These are phyloP conservation scores for Epichloe hybrida DNA, from an alignment of 2,329 filamentous ascomycete species.

Conservation along the genomic window DNA sequence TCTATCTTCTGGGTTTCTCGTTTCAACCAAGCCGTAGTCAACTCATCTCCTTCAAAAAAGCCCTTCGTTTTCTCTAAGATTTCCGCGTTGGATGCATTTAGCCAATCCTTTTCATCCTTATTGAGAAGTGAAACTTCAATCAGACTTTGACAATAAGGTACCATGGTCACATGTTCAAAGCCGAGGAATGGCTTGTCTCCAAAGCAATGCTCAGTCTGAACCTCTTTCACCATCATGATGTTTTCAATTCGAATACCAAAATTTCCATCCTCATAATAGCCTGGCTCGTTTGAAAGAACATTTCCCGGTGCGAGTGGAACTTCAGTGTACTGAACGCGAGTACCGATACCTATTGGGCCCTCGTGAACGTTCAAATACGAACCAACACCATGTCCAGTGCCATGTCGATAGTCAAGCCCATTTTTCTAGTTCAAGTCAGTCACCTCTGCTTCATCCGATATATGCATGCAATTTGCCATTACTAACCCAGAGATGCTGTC, in stretches of 20 bases:
- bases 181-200: conserved; percentile 89
- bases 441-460: not conserved
- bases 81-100: conserved; percentile 74
- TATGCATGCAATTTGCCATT: not conserved
- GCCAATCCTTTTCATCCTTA: conserved; percentile 63
- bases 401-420: conserved; percentile 89
- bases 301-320: conserved; percentile 84
- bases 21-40: conserved; percentile 68
- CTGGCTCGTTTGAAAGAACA: conserved; percentile 90
- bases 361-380: conserved; percentile 96
- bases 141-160: conserved; percentile 81
- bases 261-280: conserved; percentile 89
- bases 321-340: conserved; percentile 79
- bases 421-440: conserved; percentile 23
- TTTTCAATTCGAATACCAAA: conserved; percentile 98
- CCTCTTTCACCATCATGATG: conserved; percentile 78
- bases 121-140: conserved; percentile 65
- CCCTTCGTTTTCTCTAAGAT: conserved; percentile 68
- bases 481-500: conserved; percentile 80
- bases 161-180: conserved; percentile 96
- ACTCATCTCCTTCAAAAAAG: conserved; percentile 59
- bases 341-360: conserved; percentile 91
- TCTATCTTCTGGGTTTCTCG: conserved; percentile 56
- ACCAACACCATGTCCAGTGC: conserved; percentile 90
- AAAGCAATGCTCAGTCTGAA: conserved; percentile 75